Conservation (phyloP, 2,329 filamentous ascomycete species). For the Diaporthe eres region DNA sequence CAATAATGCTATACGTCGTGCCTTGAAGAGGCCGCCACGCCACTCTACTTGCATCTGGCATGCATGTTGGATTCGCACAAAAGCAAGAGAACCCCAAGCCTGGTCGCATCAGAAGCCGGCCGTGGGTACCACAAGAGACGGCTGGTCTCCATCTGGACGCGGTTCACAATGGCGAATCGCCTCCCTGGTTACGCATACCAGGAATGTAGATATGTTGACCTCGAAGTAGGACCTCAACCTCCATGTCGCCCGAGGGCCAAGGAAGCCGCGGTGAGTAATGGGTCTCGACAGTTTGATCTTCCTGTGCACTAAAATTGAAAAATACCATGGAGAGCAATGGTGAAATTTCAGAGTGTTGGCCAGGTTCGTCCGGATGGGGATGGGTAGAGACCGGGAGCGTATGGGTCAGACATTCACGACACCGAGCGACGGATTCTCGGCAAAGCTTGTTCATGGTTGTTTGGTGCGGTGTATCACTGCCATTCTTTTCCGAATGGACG, state of each 20-base stretch:
- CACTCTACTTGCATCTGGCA: neutral
- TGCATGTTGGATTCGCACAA: neutral
- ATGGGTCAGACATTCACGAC: slow-evolving; percentile 40
- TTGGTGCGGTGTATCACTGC: slow-evolving; percentile 51
- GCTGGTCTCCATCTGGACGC: neutral
- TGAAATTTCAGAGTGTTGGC: slow-evolving; percentile 87
- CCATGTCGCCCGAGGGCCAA: slow-evolving; percentile 63
- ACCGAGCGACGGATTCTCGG: slow-evolving; percentile 45
- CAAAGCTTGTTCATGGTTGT: slow-evolving; percentile 53
- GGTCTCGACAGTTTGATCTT: slow-evolving; percentile 70
- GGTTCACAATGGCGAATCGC: neutral
- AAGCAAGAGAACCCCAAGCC: neutral
- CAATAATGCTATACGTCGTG: neutral
- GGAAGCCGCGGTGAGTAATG: slow-evolving; percentile 79
- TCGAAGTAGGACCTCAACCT: slow-evolving; percentile 79
- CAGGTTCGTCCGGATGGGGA: slow-evolving; percentile 60
- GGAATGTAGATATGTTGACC: slow-evolving; percentile 67
- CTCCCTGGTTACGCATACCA: neutral
- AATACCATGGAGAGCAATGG: slow-evolving; percentile 75
- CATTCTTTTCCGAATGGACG: slow-evolving; percentile 47
- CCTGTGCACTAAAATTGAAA: slow-evolving; percentile 89
- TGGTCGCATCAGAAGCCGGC: neutral
- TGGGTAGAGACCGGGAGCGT: neutral
- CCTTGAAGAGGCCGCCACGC: neutral
- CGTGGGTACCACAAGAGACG: neutral